These are phyloP conservation scores for Pyrus pyrifolia DNA, from an alignment of 306 rosid species.

Conservation along the genomic window DNA sequence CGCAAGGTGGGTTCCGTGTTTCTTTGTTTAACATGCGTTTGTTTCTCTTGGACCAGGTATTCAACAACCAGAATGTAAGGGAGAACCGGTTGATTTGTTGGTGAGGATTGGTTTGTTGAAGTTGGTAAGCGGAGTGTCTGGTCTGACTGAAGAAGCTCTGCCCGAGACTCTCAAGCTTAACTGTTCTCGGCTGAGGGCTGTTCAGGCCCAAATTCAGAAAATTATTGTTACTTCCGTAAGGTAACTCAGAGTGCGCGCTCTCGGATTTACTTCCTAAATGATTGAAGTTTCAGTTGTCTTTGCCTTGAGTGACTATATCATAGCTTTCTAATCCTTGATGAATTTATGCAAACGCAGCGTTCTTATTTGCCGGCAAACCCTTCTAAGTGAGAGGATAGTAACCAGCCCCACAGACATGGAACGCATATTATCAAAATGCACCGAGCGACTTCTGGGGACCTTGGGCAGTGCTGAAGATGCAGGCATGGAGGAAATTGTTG, in stretches of 20 bases:
- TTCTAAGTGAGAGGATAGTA: constrained; percentile 51
- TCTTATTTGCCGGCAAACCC: constrained; percentile 76
- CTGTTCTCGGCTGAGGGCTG: constrained; percentile 66
- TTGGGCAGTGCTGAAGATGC: constrained; percentile 56
- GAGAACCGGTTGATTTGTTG: constrained; percentile 62
- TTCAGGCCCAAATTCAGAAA: constrained; percentile 86
- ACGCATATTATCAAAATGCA: constrained; percentile 35
- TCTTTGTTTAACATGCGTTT: background rate
- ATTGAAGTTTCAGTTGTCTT: background rate
- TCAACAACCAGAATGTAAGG: constrained; percentile 67
- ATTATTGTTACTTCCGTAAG: constrained; percentile 67
- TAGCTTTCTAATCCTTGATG: background rate
- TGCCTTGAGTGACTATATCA: background rate
- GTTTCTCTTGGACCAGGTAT: constrained; percentile 33
- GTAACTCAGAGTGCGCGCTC: background rate
- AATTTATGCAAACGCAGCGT: constrained; percentile 45
- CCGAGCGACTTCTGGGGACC: constrained; percentile 36
- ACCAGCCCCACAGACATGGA: constrained; percentile 49
- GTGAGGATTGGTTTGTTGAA: constrained; percentile 81
- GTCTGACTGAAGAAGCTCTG: constrained; percentile 52
- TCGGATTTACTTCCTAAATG: background rate
- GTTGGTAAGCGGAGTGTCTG: constrained; percentile 54
- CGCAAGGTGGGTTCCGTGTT: background rate
- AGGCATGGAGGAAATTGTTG: constrained; percentile 58
- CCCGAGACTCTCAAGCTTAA: constrained; percentile 75